Evolutionary conservation across 768 basidiomycete species (phyloP).

Genomic region (Naganishia vaughanmartiniae): DNA sequence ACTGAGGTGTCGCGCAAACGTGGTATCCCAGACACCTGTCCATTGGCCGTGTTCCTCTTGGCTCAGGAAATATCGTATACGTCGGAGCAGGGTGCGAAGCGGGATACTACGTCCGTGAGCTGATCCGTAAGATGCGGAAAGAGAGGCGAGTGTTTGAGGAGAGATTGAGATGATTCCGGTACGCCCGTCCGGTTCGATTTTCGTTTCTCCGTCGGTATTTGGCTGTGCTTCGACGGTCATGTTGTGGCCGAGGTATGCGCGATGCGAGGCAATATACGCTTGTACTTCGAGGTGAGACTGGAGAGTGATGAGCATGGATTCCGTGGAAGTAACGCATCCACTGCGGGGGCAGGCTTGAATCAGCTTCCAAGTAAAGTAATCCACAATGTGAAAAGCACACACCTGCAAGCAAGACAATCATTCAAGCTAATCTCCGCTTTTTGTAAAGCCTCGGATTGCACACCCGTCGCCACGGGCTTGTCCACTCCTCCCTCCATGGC

Average conservation of each 20-base stretch:
- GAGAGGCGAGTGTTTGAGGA: conserved; percentile 79
- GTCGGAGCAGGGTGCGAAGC: conserved; percentile 57
- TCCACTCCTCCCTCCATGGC: conserved; percentile 13
- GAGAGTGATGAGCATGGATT: conserved; percentile 91
- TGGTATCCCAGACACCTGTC: conserved; percentile 75
- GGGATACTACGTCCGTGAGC: not conserved
- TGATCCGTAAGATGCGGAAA: conserved; percentile 59
- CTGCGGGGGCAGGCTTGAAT: conserved; percentile 54
- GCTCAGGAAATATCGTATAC: conserved; percentile 51
- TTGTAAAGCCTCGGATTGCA: conserved; percentile 56
- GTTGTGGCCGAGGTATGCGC: not conserved
- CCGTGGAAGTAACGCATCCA: conserved; percentile 97
- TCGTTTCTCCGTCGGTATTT: conserved; percentile 7
- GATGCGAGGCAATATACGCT: conserved; percentile 60
- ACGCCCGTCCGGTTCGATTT: conserved; percentile 55
- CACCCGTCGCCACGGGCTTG: conserved; percentile 23
- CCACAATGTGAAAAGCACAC: conserved; percentile 39
- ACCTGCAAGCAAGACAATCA: conserved; percentile 98
- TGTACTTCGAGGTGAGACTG: conserved; percentile 94
- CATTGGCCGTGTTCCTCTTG: conserved; percentile 39
- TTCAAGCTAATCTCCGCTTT: conserved; percentile 95
- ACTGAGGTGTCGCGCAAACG: conserved; percentile 83
- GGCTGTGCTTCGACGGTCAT: not conserved
- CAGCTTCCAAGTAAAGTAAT: not conserved
- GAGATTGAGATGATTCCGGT: conserved; percentile 80